Percentiles rank a stretch among this genome's conserved stretches.
These are phyloP conservation scores for Ammopiptanthus mongolicus DNA, from an alignment of 306 rosid species.

Conservation along the genomic window DNA sequence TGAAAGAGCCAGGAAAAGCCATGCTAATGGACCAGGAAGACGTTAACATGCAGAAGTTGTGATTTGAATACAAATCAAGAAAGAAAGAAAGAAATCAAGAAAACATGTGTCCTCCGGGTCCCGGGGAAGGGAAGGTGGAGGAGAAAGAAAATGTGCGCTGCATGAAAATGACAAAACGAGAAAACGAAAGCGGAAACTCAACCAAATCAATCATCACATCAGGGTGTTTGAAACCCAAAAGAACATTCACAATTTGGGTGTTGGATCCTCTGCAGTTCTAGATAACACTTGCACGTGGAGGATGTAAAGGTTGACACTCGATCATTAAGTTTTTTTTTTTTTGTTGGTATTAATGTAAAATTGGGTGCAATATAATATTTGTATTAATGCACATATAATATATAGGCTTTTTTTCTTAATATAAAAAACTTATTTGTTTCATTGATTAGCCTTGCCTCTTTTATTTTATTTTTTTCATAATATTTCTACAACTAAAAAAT, in stretches of 20 bases:
- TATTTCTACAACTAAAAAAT: too few relatives aligned
- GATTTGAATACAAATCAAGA: background rate
- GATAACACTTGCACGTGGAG: too few relatives aligned
- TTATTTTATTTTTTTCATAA: too few relatives aligned
- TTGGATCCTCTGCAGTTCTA: background rate
- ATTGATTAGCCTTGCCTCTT: too few relatives aligned
- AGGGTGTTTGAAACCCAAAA: background rate
- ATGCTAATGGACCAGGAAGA: slow-evolving; percentile 24
- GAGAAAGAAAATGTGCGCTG: background rate
- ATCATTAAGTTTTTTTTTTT: too few relatives aligned
- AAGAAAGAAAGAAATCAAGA: background rate
- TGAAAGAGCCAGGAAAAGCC: slow-evolving; percentile 33
- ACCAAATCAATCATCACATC: background rate
- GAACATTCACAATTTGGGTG: background rate
- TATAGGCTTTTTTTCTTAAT: too few relatives aligned
- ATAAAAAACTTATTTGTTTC: too few relatives aligned
- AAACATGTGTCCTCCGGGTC: background rate
- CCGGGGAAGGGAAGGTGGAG: background rate
- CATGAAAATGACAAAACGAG: slow-evolving; percentile 1
- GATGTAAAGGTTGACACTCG: too few relatives aligned
- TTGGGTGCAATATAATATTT: too few relatives aligned
- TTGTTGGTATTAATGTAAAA: too few relatives aligned
- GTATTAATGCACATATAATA: too few relatives aligned
- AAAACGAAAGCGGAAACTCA: background rate
- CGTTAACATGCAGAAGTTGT: background rate